Evolutionary conservation across 306 rosid species (phyloP), one percentile per base, ranked within the genome.

Genomic region (Castanospermum australe): DNA sequence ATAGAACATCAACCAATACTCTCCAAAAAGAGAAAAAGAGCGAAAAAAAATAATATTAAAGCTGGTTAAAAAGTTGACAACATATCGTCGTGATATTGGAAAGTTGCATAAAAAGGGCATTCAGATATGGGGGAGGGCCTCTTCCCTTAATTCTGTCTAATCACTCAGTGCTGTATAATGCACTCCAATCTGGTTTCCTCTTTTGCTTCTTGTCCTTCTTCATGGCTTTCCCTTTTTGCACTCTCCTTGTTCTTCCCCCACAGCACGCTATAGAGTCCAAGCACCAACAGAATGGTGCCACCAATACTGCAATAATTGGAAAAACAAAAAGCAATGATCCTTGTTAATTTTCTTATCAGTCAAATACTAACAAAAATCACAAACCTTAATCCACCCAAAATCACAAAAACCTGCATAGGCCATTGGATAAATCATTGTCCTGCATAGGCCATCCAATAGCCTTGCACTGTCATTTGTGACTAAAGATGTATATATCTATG

Each of bases 221-320:
- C 81, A 48, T 1, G 36, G 36, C 54, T 68, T 65, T 79, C 69
- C 4, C 5, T 36, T 54, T 84, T 71, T 9, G 17, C 62, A 20
- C 77, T 83, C 45, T 92, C 98, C 42, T 71, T 92, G 52, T 81
- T 90, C 87, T 95, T 95, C 25, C 94, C 99, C 98, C 98, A 95
- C 75, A 95, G 76, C 5, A 92, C 97, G 10, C 87, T 81, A 25
- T 95, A 95, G 9, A 95, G 95, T 35, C 97, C 99, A 69, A 72
- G 57, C 69, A 91, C 94, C 77, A 95, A 81, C 79, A 95, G 66
- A 69, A 90, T 15, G 15, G 89, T 86, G 54, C 99, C 99, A 73
- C 94, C 98, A 78, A 90, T 24, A 73, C 99, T 95, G 90, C 73
- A 82, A 79, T 41, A 45, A 60, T 48, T 2, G 5, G 11, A 0